Evolutionary conservation across 192 early-diverging fungal genomes (phyloP).

Genomic region (Chytriomyces sp.): DNA sequence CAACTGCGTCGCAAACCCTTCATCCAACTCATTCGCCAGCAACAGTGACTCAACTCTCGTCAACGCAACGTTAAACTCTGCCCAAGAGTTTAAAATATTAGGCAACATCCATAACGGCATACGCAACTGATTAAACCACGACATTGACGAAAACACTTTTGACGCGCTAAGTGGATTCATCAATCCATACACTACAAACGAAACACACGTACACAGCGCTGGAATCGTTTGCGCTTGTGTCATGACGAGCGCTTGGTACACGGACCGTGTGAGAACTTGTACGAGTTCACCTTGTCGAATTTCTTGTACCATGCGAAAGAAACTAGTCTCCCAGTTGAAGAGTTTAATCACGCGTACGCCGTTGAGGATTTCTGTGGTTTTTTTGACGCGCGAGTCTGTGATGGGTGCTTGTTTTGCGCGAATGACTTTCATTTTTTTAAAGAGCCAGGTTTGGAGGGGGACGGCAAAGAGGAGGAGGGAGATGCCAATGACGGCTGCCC

Average conservation of each 20-base stretch:
- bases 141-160: constrained; percentile 50
- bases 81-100: constrained; percentile 45
- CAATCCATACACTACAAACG: constrained; percentile 51
- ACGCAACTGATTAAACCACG: constrained; percentile 47
- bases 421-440: constrained; percentile 20
- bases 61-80: constrained; percentile 57
- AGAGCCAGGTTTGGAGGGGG: constrained; percentile 21
- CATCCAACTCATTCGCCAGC: constrained; percentile 66
- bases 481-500: constrained; percentile 20
- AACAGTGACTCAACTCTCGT: constrained; percentile 54
- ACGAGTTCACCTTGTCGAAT: constrained; percentile 64
- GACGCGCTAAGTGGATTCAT: constrained; percentile 38
- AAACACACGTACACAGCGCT: constrained; percentile 38
- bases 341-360: constrained; percentile 80
- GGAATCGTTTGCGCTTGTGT: constrained; percentile 40
- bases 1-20: constrained; percentile 46
- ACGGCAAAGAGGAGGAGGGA: constrained; percentile 14
- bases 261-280: constrained; percentile 3
- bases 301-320: constrained; percentile 60
- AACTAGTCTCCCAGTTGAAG: constrained; percentile 77
- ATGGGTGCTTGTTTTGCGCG: constrained; percentile 13
- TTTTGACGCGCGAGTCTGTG: constrained; percentile 68
- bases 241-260: constrained; percentile 21
- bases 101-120: constrained; percentile 63
- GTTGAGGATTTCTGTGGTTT: constrained; percentile 76